phyloP scores from a whole-genome alignment of 306 rosid genomes.

The Corylus avellana region DNA sequence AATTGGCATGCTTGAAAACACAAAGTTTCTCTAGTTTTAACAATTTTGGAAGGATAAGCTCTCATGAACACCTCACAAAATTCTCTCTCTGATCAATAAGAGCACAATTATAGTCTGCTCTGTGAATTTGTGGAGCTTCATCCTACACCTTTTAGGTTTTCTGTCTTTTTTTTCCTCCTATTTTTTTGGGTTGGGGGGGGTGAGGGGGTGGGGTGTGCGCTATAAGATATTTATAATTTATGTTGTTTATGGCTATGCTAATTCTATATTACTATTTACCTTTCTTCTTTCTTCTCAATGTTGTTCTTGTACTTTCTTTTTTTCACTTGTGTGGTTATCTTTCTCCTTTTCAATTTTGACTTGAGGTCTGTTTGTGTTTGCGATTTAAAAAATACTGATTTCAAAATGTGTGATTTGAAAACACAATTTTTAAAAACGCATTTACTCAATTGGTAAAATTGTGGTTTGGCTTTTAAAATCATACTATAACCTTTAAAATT shows the following conservation, averaged over 20 bases:
- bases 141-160: background rate
- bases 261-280: background rate
- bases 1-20: background rate
- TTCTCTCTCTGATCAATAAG: background rate
- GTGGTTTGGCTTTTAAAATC: too few species aligned
- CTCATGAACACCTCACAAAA: background rate
- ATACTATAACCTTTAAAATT: too few species aligned
- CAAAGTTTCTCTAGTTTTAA: background rate
- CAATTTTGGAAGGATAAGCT: background rate
- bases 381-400: too few species aligned
- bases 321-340: conserved; percentile 1
- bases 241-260: background rate
- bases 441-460: too few species aligned
- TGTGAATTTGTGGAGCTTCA: background rate
- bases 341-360: background rate
- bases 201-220: background rate
- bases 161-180: background rate
- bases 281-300: too few species aligned
- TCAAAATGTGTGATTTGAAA: too few species aligned
- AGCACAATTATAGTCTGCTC: background rate
- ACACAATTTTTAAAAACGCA: too few species aligned
- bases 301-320: conserved; percentile 6
- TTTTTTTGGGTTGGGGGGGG: background rate
- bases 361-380: too few species aligned
- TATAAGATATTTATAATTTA: background rate